Evolutionary conservation across 352 stramenopile genomes (phyloP), one percentile per base, ranked within the genome.

Genomic region (Pythium angustatum): DNA sequence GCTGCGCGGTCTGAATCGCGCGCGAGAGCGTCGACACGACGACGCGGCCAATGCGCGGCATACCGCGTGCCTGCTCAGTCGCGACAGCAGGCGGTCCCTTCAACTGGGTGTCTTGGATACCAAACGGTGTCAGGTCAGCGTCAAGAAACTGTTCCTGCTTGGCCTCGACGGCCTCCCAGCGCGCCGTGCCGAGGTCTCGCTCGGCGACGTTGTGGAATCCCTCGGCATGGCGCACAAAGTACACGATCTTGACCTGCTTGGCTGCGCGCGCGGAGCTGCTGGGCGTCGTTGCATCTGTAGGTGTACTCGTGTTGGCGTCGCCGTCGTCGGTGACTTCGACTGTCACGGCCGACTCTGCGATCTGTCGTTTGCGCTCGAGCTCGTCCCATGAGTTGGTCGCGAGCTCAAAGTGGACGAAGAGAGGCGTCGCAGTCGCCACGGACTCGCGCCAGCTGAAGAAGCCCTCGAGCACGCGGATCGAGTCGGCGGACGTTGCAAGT

Each of bases 161-260:
- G 21, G 84, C 84, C 44, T 87, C 72, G 38, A 88, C 76, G 43
- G 68, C 71, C 31, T 90, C 79, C 84, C 81, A 93, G 10, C 70
- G 69, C 36, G 77, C 70, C 2, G 73, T 71, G 30, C 83, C 81
- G 19, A 79, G 70, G 52, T 83, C 67, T 1, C 76, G 31, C 64
- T 91, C 77, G 8, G 80, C 79, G 6, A 74, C 78, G 58, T 93
- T 93, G 68, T 93, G 82, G 48, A 69, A 73, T n/a, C 82, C 85
- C 61, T 93, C 77, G 26, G 78, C 83, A 48, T 92, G 85, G 24
- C 85, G 81, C 55, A 93, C 73, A n/a, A 91, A 74, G 73, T 91
- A 92, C 21, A 91, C 62, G 54, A 88, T 81, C 68, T 91, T 93
- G 56, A 89, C 52, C 26, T 71, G 63, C 28, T 62, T 70, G 36